phyloP scores from a whole-genome alignment of 1,284 basidiomycete species.

The Mrakiaceae sp. region DNA sequence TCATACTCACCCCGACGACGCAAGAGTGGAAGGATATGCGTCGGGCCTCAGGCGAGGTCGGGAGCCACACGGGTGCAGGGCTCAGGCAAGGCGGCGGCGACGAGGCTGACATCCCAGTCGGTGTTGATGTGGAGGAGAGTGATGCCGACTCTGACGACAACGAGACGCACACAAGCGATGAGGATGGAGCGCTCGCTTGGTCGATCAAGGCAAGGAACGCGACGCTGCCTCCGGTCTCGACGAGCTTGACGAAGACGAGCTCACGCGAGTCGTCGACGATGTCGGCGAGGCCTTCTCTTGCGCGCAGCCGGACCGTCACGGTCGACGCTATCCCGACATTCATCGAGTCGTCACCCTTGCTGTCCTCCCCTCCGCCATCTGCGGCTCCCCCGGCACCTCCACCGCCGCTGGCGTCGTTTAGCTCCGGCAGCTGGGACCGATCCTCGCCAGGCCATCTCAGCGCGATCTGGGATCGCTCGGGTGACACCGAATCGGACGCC shows the following conservation, averaged over 20 bases:
- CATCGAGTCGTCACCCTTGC: not conserved
- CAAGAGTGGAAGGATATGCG: constrained; percentile 32
- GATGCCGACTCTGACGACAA: too few relatives aligned
- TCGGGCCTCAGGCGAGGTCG: too few relatives aligned
- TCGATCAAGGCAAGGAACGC: not conserved
- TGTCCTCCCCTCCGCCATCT: too few relatives aligned
- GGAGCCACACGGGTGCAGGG: too few relatives aligned
- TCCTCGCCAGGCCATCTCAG: too few relatives aligned
- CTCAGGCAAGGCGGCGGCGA: too few relatives aligned
- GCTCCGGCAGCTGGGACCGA: too few relatives aligned
- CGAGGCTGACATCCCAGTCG: too few relatives aligned
- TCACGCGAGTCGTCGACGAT: not conserved
- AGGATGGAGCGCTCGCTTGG: not conserved
- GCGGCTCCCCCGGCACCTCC: too few relatives aligned
- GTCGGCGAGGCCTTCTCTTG: not conserved
- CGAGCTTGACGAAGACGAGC: not conserved
- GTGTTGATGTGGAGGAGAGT: too few relatives aligned
- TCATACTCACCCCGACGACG: constrained; percentile 37
- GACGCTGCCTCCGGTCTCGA: not conserved
- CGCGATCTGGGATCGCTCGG: too few relatives aligned
- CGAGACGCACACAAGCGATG: not conserved
- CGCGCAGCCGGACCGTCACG: constrained; percentile 4
- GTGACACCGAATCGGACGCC: not conserved
- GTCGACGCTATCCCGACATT: constrained; percentile 1
- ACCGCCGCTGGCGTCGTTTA: too few relatives aligned